Conservation (phyloP, 2,329 filamentous ascomycete genomes). For the Alternaria rosae region DNA sequence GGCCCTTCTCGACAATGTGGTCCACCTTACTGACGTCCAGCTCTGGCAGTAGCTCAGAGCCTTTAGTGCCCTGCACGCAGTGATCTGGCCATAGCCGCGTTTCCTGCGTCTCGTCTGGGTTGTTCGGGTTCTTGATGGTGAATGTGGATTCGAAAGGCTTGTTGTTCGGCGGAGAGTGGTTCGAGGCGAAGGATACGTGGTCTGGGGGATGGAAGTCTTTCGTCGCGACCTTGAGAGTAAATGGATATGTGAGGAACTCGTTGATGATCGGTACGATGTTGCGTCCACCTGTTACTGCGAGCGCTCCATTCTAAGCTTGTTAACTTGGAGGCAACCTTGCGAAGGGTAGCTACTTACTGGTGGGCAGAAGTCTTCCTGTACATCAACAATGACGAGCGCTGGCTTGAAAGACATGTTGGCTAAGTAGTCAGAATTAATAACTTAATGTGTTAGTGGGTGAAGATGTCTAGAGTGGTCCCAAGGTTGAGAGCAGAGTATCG, state of each 20-base stretch:
- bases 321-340: slow-evolving; percentile 10
- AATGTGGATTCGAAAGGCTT: slow-evolving; percentile 71
- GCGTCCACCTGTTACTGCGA: slow-evolving; percentile 79
- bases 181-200: slow-evolving; percentile 89
- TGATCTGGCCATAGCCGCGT: slow-evolving; percentile 88
- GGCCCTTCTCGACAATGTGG: slow-evolving; percentile 78
- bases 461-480: background rate
- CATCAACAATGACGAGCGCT: slow-evolving; percentile 79
- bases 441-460: background rate
- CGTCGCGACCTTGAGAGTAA: slow-evolving; percentile 80
- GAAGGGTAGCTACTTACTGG: slow-evolving; percentile 65
- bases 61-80: slow-evolving; percentile 78
- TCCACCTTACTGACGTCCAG: slow-evolving; percentile 69
- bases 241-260: slow-evolving; percentile 73
- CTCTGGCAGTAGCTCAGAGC: slow-evolving; percentile 76
- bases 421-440: background rate
- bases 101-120: slow-evolving; percentile 68
- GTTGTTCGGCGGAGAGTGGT: slow-evolving; percentile 71
- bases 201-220: slow-evolving; percentile 86
- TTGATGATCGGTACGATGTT: slow-evolving; percentile 76
- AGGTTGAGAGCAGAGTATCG: background rate
- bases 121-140: slow-evolving; percentile 71
- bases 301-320: slow-evolving; percentile 74
- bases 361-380: slow-evolving; percentile 95
- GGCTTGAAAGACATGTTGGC: slow-evolving; percentile 51